Evolutionary conservation across 2,329 filamentous ascomycete genomes (phyloP).

Genomic region (Colletotrichum eremochloae): DNA sequence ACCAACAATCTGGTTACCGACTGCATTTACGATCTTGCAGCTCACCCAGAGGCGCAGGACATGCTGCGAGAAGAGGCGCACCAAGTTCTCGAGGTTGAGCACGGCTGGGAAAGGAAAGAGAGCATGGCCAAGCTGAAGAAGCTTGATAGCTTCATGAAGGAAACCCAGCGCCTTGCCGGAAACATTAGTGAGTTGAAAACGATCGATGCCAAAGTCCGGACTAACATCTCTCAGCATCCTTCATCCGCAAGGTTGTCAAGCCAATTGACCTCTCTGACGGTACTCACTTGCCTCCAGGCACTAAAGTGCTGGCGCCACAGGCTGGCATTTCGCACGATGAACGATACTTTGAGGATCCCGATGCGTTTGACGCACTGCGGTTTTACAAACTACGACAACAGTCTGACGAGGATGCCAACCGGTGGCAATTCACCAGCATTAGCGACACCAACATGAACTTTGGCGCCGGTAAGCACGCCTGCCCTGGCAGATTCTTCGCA

Average conservation of each 20-base stretch:
- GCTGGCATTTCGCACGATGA: slow-evolving; percentile 58
- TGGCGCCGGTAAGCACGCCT: slow-evolving; percentile 62
- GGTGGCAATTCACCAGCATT: slow-evolving; percentile 60
- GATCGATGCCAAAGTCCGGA: too few species aligned
- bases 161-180: slow-evolving; percentile 56
- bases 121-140: slow-evolving; percentile 60
- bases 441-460: slow-evolving; percentile 60
- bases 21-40: slow-evolving; percentile 64
- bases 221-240: slow-evolving; percentile 53
- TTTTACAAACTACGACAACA: slow-evolving; percentile 61
- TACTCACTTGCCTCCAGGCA: slow-evolving; percentile 58
- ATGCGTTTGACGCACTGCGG: slow-evolving; percentile 62
- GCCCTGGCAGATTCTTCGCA: slow-evolving; percentile 64
- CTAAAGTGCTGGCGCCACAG: slow-evolving; percentile 57
- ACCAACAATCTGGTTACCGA: slow-evolving; percentile 61
- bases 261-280: slow-evolving; percentile 61
- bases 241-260: slow-evolving; percentile 61
- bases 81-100: slow-evolving; percentile 56
- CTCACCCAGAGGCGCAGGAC: slow-evolving; percentile 61
- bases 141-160: slow-evolving; percentile 64
- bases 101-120: slow-evolving; percentile 58
- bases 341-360: slow-evolving; percentile 55
- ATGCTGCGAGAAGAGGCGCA: slow-evolving; percentile 63
- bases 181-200: slow-evolving; percentile 57
- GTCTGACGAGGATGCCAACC: slow-evolving; percentile 54